phyloP scores from a whole-genome alignment of 371 early-diverging fungal species.

The Haplosporangium sp. region DNA sequence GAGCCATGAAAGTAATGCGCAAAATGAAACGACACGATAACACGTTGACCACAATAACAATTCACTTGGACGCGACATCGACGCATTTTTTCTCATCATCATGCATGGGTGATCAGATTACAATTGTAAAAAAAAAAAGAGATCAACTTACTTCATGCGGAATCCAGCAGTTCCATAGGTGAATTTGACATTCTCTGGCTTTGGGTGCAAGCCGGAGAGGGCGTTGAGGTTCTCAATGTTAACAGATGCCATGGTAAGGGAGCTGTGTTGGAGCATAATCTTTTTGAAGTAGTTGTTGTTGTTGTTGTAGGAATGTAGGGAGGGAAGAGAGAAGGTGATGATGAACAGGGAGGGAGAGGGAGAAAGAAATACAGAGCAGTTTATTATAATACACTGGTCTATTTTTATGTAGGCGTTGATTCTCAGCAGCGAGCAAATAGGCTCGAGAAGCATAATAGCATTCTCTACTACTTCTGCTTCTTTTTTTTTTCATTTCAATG shows the following conservation, averaged over 20 bases:
- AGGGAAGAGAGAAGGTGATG: slow-evolving; percentile 11
- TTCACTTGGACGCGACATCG: too few species aligned
- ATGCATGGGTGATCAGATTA: neutral
- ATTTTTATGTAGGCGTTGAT: too few species aligned
- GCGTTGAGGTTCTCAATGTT: slow-evolving; percentile 51
- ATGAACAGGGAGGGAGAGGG: neutral
- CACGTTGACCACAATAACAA: too few species aligned
- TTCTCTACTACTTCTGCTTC: too few species aligned
- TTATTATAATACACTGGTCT: too few species aligned
- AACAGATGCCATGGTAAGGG: slow-evolving; percentile 47
- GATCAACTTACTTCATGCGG: slow-evolving; percentile 80
- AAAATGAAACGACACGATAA: neutral
- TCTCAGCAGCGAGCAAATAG: too few species aligned
- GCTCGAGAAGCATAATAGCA: too few species aligned
- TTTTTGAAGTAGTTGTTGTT: too few species aligned
- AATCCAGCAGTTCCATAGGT: slow-evolving; percentile 98
- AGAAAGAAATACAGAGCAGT: too few species aligned
- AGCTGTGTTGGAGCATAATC: slow-evolving; percentile 17
- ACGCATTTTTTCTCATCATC: neutral
- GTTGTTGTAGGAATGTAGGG: neutral
- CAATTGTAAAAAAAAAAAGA: neutral
- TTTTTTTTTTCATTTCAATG: too few species aligned
- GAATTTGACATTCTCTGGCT: slow-evolving; percentile 63
- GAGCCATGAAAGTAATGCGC: neutral
- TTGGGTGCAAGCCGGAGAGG: slow-evolving; percentile 68